Evolutionary conservation across 192 early-diverging fungal genomes (phyloP).

Genomic region (Entophlyctis luteolus): DNA sequence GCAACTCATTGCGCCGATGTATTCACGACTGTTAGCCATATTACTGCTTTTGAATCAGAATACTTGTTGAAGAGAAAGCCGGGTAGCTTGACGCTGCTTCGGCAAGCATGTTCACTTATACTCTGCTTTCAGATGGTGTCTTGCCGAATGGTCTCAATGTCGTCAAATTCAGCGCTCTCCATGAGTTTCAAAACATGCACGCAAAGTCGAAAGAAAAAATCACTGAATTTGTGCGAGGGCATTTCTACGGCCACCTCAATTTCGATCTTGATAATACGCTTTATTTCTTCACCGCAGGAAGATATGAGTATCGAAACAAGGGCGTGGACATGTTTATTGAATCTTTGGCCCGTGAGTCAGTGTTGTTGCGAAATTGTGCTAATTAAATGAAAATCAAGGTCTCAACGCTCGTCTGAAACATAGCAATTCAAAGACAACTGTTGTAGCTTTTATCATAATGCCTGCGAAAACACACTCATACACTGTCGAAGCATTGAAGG

Average conservation of each 20-base stretch:
- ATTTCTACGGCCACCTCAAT: conserved; percentile 96
- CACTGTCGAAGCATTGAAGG: conserved; percentile 93
- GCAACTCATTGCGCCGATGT: conserved; percentile 95
- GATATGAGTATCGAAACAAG: conserved; percentile 97
- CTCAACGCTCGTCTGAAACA: conserved; percentile 84
- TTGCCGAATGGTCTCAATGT: conserved; percentile 94
- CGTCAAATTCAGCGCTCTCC: conserved; percentile 93
- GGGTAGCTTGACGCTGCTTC: no score
- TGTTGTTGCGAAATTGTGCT: no score
- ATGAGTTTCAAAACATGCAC: conserved; percentile 98
- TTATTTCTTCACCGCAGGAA: conserved; percentile 95
- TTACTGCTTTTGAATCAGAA: conserved; percentile 94
- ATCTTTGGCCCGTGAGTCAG: conserved; percentile 78
- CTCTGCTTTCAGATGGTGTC: no score
- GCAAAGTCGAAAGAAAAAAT: conserved; percentile 89
- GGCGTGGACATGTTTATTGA: conserved; percentile 97
- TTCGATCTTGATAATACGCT: conserved; percentile 95
- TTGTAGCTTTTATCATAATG: conserved; percentile 95
- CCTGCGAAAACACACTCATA: conserved; percentile 88
- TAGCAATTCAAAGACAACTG: conserved; percentile 77
- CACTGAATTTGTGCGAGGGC: conserved; percentile 93
- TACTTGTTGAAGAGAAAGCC: conserved; percentile 91
- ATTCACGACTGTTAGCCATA: conserved; percentile 96
- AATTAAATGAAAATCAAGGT: no score
- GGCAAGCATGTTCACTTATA: no score